Evolutionary conservation across 2,329 filamentous ascomycete species (phyloP).

Genomic region (Plenodomus tracheiphilus): DNA sequence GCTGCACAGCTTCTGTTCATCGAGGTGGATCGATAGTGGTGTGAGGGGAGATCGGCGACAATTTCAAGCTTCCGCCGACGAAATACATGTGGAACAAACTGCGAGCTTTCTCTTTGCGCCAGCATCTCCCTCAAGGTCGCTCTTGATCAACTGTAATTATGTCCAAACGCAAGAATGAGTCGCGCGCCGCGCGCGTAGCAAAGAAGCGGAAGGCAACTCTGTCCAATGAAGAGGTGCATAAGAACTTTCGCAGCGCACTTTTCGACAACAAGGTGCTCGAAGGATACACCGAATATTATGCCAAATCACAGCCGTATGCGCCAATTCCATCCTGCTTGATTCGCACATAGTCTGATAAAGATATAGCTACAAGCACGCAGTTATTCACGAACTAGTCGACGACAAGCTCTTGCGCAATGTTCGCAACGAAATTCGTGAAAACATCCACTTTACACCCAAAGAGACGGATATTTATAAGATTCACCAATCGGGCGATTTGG

Average conservation of each 20-base stretch:
- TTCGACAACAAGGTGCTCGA: conserved; percentile 43
- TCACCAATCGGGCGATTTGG: conserved; percentile 95
- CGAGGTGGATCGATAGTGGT: conserved; percentile 15
- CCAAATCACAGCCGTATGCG: conserved; percentile 45
- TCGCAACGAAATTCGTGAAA: conserved; percentile 83
- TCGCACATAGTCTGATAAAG: conserved; percentile 7
- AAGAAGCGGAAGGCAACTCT: conserved; percentile 51
- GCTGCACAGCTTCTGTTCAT: neutral
- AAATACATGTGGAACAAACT: conserved; percentile 16
- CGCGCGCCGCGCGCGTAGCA: conserved; percentile 40
- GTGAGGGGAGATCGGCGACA: conserved; percentile 16
- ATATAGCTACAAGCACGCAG: conserved; percentile 81
- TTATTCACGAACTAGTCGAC: conserved; percentile 81
- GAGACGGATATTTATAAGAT: conserved; percentile 99
- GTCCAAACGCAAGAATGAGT: conserved; percentile 49
- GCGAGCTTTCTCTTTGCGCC: conserved; percentile 3
- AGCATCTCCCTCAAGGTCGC: conserved; percentile 3
- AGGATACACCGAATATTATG: conserved; percentile 42
- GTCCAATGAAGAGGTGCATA: conserved; percentile 45
- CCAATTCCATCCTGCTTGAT: neutral
- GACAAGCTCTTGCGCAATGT: conserved; percentile 82
- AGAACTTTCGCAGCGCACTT: conserved; percentile 44
- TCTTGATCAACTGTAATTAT: conserved; percentile 3
- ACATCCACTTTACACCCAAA: conserved; percentile 95
- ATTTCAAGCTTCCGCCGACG: conserved; percentile 12